These are phyloP conservation scores for Dioszegia aurantiaca DNA, from an alignment of 768 basidiomycete genomes.

Conservation along the genomic window DNA sequence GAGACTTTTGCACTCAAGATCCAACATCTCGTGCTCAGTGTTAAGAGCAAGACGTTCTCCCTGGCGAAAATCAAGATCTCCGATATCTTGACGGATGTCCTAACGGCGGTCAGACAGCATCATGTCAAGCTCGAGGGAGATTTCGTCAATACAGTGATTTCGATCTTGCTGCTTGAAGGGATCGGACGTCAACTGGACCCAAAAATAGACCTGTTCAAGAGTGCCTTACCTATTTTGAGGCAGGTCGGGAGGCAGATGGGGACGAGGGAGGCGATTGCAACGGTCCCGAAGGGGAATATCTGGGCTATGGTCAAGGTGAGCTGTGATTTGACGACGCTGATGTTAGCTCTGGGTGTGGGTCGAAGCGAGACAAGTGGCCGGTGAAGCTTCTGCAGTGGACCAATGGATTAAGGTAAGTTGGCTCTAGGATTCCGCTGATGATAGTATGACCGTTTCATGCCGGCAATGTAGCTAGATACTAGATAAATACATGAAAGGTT, in stretches of 20 bases:
- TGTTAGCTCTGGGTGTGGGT: conserved; percentile 84
- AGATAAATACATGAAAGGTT: not conserved
- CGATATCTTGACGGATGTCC: conserved; percentile 84
- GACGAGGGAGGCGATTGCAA: conserved; percentile 62
- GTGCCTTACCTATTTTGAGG: conserved; percentile 86
- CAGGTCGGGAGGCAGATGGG: conserved; percentile 91
- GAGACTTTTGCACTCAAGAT: conserved; percentile 97
- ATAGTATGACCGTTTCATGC: conserved; percentile 57
- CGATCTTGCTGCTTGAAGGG: conserved; percentile 87
- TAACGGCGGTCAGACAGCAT: conserved; percentile 78
- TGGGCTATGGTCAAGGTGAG: conserved; percentile 84
- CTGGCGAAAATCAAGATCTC: conserved; percentile 95
- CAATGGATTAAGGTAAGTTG: conserved; percentile 72
- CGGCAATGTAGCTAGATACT: conserved; percentile 50
- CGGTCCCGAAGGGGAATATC: conserved; percentile 68
- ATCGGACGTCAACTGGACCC: conserved; percentile 94
- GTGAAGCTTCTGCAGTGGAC: conserved; percentile 72
- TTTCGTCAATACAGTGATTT: conserved; percentile 96
- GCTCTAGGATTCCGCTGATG: conserved; percentile 13
- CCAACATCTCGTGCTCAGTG: conserved; percentile 87
- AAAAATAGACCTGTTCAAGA: conserved; percentile 86
- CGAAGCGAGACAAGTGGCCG: conserved; percentile 82
- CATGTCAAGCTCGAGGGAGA: conserved; percentile 99
- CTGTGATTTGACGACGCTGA: not conserved
- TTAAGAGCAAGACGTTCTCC: conserved; percentile 95